Base-by-base conservation (phyloP, 371 early-diverging fungal species). In the Catenaria anguillulae region DNA sequence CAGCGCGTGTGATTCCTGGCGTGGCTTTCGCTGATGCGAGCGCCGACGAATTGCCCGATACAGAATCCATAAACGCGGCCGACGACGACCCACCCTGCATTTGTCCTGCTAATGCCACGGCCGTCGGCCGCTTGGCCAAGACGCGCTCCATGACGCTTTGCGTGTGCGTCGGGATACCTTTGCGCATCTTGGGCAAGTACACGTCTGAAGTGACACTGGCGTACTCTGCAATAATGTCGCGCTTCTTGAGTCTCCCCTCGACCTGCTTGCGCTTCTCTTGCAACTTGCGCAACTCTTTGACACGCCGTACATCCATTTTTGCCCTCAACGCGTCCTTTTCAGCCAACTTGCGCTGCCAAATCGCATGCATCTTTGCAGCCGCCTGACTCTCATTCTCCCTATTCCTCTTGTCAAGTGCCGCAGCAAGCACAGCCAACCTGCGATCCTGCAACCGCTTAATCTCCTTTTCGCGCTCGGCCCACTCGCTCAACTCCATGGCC, bases 171-270 rank as follows among this genome's bases (percentile, higher is more conserved):
- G 52, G 52, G 17, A 50, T 50, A 0, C 79, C 79, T 52, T 79
- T 77, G 15, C 79, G 61, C 1, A 71, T 65, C 56, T 75, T 76
- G 17, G 79, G 79, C 1, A 77, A 76, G 62, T 79, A 79, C 3
- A 79, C 71, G 61, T 45, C 40, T 10, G 72, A 72, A 8, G 71
- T 70, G 63, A 68, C 71, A 62, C 75, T 67, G 8, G 73, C 74
- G 63, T 80, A 80, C 19, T 80, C 80, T 31, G 62, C 62, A 35
- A 80, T 78, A 60, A 80, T 77, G 60, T 80, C 78, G 33, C 78
- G 63, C 17, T 69, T 52, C 5, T 17, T 40, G 40, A 17, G 10
- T 5, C 40, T 5, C 36, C 58, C 66, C 36, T 74, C 75, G 23
- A 77, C 69, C 34, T 69, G 67, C 55, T 37, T 62, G 23, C 76